Base-by-base conservation (phyloP, 2,329 filamentous ascomycete species). In the Cordyceps fumosorosea region DNA sequence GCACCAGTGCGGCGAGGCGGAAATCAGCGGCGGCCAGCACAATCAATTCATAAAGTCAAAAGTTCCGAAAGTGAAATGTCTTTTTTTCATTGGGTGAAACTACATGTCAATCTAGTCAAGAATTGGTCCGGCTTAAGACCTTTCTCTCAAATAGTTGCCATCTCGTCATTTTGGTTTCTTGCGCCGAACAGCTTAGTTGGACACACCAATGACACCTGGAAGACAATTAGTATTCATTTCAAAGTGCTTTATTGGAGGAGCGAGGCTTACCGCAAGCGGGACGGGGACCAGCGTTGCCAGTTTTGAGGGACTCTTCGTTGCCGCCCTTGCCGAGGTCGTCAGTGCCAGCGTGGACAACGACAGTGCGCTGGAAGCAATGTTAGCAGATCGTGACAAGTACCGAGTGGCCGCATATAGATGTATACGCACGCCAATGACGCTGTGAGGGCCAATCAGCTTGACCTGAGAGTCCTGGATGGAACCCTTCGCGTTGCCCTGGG, bases 261-360 rank as follows among this genome's bases (percentile, higher is more conserved):
- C 5, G 5, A 16, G 22, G 78, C 85, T 75, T 84, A 90, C 95
- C 95, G 81, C 95, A 99, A 76, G 95, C 95, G 75, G 95, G 95
- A 75, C 95, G 91, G 70, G 81, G 77, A 72, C 95, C 95, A 75
- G 95, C 95, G 77, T 98, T 99, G 69, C 95, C 95, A 68, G 95
- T 99, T 89, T 96, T 97, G 84, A 96, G 91, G 73, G 91, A 96
- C 83, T 98, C 92, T 80, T 93, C 91, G 81, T 90, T 88, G 70
- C 81, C 90, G 73, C 92, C 92, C 84, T 90, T 90, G 78, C 95
- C 95, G 67, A 99, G 91, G 75, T 99, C 95, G 75, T 99, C 95
- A 69, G 93, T 98, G 76, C 95, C 95, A 70, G 83, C 88, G 83
- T 99, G 95, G 73, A 96, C 86, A 72, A 99, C 95, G 66, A 99